Base-by-base conservation (phyloP, 192 early-diverging fungal genomes). In the Spinellus fusiger region DNA sequence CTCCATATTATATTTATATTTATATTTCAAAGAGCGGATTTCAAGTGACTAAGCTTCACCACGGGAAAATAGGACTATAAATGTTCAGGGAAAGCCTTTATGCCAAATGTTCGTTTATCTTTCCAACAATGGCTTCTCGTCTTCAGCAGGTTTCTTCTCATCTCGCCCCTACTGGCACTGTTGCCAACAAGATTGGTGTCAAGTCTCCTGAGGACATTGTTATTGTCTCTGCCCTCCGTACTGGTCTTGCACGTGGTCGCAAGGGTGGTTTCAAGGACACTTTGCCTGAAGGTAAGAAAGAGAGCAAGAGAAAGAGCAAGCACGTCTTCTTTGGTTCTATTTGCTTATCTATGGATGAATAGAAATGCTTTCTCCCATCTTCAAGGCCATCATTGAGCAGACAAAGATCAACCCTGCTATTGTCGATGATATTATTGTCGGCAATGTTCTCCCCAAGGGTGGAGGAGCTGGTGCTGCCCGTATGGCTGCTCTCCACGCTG, bases 341-440 rank as follows among this genome's bases (percentile, higher is more conserved):
- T 33, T 54, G 0, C 3, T 53, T 34, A 34, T 3, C 25, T 15
- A 8, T 20, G 31, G 13, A 27, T 54, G 25, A 4, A 5, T 27
- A 65, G 82, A 80, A 55, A 77, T 94, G 0, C 76, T 94, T 50
- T 83, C 89, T 47, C 78, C 74, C 28, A 82, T 89, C 6, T 80
- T 97, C 68, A 90, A 87, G 70, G 90, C 83, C 28, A 70, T 87
- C 4, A 70, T 90, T 13, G 84, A 87, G 51, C 74, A 87, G 54
- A 87, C 88, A 56, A 86, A 88, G 44, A 84, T 96, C 34, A 89
- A 98, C 60, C 91, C 93, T 35, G 73, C 79, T 29, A 65, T 93
- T 50, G 91, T 98, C 29, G 81, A 98, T 63, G 95, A 98, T 61
- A 93, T 98, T 63, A 86, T 88, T 75, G 91, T 95, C n/a, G 95